These are phyloP conservation scores for Phytophthora capsici DNA, from an alignment of 352 stramenopile genomes.

Conservation along the genomic window DNA sequence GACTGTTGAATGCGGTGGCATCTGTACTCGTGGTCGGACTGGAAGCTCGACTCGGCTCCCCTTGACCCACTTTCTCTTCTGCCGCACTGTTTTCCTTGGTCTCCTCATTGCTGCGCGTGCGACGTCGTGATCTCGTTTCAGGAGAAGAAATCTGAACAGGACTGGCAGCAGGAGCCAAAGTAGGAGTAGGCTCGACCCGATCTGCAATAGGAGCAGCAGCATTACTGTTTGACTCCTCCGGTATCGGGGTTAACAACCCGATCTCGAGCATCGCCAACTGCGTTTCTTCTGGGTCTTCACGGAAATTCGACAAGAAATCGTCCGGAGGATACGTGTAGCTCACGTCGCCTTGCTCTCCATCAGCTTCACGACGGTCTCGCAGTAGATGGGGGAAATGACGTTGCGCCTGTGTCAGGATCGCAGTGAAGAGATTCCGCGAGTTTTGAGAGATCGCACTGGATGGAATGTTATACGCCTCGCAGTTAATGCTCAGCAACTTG, in stretches of 20 bases:
- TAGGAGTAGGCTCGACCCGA: slow-evolving; percentile 6
- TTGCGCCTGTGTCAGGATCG: slow-evolving; percentile 65
- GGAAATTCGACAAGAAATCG: slow-evolving; percentile 61
- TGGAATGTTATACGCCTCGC: slow-evolving; percentile 86
- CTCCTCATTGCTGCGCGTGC: slow-evolving; percentile 28
- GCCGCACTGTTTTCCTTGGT: slow-evolving; percentile 18
- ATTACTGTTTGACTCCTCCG: slow-evolving; percentile 3
- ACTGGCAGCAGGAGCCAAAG: background rate
- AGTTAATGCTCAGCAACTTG: slow-evolving; percentile 77
- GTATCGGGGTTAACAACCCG: slow-evolving; percentile 22
- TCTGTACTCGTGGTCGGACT: slow-evolving; percentile 22
- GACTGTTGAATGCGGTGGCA: slow-evolving; percentile 15
- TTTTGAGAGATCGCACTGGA: slow-evolving; percentile 86
- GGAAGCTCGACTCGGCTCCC: slow-evolving; percentile 11
- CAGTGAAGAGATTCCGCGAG: slow-evolving; percentile 66
- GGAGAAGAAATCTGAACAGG: slow-evolving; percentile 12
- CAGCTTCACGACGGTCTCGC: slow-evolving; percentile 30
- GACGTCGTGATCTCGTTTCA: slow-evolving; percentile 23
- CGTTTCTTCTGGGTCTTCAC: slow-evolving; percentile 40
- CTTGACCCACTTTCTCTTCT: slow-evolving; percentile 15
- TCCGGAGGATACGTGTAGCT: slow-evolving; percentile 57
- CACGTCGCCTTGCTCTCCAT: slow-evolving; percentile 22
- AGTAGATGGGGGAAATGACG: slow-evolving; percentile 66
- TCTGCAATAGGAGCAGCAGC: slow-evolving; percentile 2
- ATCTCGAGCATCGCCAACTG: slow-evolving; percentile 39